Percentiles rank a stretch among this genome's conserved stretches.
phyloP scores from a whole-genome alignment of 192 early-diverging fungal species.

The Linnemannia elongata region DNA sequence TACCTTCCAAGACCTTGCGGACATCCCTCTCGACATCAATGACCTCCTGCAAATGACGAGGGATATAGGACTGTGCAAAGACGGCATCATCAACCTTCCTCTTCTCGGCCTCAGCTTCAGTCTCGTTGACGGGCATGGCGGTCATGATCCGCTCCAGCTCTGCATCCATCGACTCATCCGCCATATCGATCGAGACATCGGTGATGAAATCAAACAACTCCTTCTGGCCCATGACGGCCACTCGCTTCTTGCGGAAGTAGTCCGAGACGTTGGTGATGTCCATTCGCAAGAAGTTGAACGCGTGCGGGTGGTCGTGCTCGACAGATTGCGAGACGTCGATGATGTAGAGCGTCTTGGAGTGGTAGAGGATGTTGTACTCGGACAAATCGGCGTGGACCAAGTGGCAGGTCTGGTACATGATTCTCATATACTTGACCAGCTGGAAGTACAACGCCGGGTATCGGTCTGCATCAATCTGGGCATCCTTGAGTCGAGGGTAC shows the following conservation, averaged over 20 bases:
- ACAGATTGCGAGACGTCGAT: slow-evolving; percentile 99
- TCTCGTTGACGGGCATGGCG: slow-evolving; percentile 44
- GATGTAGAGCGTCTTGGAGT: slow-evolving; percentile 85
- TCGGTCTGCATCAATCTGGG: slow-evolving; percentile 77
- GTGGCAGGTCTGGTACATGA: slow-evolving; percentile 91
- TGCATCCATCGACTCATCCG: slow-evolving; percentile 75
- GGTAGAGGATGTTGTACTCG: slow-evolving; percentile 98
- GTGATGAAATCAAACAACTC: slow-evolving; percentile 94
- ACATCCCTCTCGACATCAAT: slow-evolving; percentile 89
- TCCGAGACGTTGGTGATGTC: slow-evolving; percentile 95
- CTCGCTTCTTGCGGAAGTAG: slow-evolving; percentile 87
- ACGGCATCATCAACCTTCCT: slow-evolving; percentile 87
- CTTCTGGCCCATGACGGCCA: slow-evolving; percentile 81
- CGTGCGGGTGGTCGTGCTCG: slow-evolving; percentile 98
- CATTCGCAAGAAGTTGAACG: slow-evolving; percentile 95
- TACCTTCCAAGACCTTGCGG: slow-evolving; percentile 77
- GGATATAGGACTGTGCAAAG: slow-evolving; percentile 93
- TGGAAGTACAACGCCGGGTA: slow-evolving; percentile 87
- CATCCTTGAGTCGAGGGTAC: slow-evolving; percentile 95
- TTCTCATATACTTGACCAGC: slow-evolving; percentile 88
- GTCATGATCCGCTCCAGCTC: slow-evolving; percentile 77
- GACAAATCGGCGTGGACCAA: slow-evolving; percentile 98
- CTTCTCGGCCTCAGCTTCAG: slow-evolving; percentile 65
- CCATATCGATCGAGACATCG: slow-evolving; percentile 66
- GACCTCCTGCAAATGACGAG: slow-evolving; percentile 92